These are phyloP conservation scores for Syzygium oleosum DNA, from an alignment of 345 rosid genomes.

Conservation along the genomic window DNA sequence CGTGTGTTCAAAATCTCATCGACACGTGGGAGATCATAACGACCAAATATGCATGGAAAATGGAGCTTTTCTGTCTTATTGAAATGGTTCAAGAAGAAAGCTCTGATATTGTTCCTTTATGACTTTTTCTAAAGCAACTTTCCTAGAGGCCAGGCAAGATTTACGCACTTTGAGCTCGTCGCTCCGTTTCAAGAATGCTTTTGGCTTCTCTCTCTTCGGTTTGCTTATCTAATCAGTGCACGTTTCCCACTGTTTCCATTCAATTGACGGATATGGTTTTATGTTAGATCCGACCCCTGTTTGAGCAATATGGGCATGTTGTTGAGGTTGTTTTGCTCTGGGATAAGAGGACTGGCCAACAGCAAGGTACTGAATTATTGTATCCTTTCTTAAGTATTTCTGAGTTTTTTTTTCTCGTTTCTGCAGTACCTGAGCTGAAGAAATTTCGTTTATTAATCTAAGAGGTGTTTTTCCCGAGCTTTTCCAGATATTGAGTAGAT, in stretches of 20 bases:
- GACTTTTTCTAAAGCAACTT: not conserved
- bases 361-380: conserved; percentile 37
- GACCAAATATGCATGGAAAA: not conserved
- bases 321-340: conserved; percentile 55
- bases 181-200: not conserved
- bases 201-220: not conserved
- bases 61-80: not conserved
- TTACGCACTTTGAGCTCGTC: not conserved
- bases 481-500: not conserved
- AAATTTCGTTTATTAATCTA: not conserved
- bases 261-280: conserved; percentile 7
- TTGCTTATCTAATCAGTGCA: not conserved
- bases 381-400: not conserved
- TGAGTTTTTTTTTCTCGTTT: not conserved
- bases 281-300: conserved; percentile 54
- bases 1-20: not conserved
- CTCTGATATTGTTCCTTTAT: not conserved
- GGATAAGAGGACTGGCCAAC: conserved; percentile 68
- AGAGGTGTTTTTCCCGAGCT: not conserved
- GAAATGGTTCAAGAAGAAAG: not conserved
- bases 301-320: conserved; percentile 64
- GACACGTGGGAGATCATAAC: not conserved
- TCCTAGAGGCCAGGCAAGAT: not conserved
- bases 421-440: not conserved
- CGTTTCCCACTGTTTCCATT: not conserved